Conservation (phyloP, 176 grass and related monocot species). For the Aegilops bicornis region DNA sequence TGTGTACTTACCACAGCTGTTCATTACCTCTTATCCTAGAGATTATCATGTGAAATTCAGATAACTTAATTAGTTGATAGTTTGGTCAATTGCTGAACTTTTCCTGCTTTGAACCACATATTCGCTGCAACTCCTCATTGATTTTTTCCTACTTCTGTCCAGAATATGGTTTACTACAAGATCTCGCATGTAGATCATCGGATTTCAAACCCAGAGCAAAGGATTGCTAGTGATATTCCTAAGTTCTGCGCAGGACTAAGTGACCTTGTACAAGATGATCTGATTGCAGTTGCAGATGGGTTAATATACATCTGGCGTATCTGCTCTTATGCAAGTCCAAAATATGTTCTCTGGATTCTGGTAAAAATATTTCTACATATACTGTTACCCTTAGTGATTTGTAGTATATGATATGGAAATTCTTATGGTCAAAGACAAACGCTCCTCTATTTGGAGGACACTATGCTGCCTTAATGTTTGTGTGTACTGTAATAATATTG, state of each 20-base stretch:
- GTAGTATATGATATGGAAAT: background rate
- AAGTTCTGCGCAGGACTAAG: constrained; percentile 93
- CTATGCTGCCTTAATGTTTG: background rate
- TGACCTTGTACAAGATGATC: constrained; percentile 93
- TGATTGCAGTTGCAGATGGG: constrained; percentile 78
- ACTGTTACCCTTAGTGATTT: constrained; percentile 10
- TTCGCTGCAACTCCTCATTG: background rate
- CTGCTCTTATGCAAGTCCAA: constrained; percentile 97
- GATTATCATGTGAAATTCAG: constrained; percentile 14
- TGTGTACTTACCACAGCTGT: background rate
- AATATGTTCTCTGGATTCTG: constrained; percentile 99
- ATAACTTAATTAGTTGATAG: background rate
- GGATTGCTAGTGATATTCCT: constrained; percentile 95
- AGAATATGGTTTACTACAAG: constrained; percentile 99
- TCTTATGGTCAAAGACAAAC: background rate
- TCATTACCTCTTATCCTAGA: constrained; percentile 7
- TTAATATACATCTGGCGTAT: constrained; percentile 91
- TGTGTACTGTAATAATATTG: background rate
- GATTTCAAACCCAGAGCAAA: constrained; percentile 93
- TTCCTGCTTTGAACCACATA: background rate
- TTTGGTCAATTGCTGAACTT: background rate
- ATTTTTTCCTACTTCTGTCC: constrained; percentile 39
- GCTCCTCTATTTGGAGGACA: background rate
- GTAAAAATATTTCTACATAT: constrained; percentile 41
- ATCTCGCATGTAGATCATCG: constrained; percentile 91